These are phyloP conservation scores for Paramecium caudatum DNA, from an alignment of 73 alveolate genomes.

Conservation along the genomic window DNA sequence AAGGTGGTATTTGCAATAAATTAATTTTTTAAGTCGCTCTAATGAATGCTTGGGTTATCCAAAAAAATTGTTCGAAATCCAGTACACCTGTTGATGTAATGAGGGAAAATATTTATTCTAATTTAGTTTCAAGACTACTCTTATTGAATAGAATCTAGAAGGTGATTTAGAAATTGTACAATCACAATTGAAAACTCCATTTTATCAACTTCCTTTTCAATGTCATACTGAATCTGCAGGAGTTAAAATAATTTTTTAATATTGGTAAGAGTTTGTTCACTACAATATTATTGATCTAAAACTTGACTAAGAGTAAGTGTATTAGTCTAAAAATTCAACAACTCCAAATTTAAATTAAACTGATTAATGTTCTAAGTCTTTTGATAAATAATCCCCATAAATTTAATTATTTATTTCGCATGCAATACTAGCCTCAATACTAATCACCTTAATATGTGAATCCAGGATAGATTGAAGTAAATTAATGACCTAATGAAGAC, in stretches of 20 bases:
- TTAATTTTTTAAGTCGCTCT: conserved; percentile 12
- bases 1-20: not conserved
- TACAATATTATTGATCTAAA: conserved; percentile 1
- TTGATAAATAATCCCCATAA: not conserved
- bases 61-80: not conserved
- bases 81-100: not conserved
- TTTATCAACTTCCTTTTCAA: conserved; percentile 1
- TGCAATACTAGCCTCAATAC: conserved; percentile 19
- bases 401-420: not conserved
- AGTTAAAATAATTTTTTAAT: not conserved
- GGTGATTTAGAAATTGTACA: not conserved
- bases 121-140: conserved; percentile 14
- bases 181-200: conserved; percentile 9
- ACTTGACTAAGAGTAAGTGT: not conserved
- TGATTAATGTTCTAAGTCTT: not conserved
- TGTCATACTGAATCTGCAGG: not conserved
- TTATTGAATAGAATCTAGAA: not conserved
- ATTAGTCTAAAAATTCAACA: conserved; percentile 18
- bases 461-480: conserved; percentile 42
- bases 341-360: not conserved
- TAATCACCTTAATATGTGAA: conserved; percentile 48
- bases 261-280: not conserved
- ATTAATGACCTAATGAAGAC: not conserved
- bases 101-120: not conserved
- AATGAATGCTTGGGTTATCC: not conserved